Evolutionary conservation across 768 basidiomycete species (phyloP), one percentile per base, ranked within the genome.

Genomic region (Rhizopogon roseolus): DNA sequence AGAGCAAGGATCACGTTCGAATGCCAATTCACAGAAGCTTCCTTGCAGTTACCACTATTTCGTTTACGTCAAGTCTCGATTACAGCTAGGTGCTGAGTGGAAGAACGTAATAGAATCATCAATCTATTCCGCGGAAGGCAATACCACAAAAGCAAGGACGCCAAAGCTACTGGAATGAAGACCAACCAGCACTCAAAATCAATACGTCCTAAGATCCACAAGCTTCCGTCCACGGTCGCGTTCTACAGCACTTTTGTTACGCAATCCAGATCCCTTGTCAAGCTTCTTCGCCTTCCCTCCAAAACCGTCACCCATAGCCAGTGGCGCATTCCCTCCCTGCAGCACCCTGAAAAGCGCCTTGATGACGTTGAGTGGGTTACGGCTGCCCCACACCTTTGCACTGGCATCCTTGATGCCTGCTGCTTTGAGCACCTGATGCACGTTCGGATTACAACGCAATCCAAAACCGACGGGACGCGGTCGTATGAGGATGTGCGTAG

Each of bases 391-490:
- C 17, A 98, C 90, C 71, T 97, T 98, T 29, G 91, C 96, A 60
- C 90, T 93, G 41, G 90, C 79, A 71, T 99, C 96, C 68, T 92
- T 89, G 72, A 99, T 90, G 10, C 96, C 97, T 0, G 94, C 95
- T 0, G 94, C 93, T 60, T 91, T 90, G 63, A 95, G 78, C 40
- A 99, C 80, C 63, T 86, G 82, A 69, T 99, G 94, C 50, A 99
- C 72, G 63, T 85, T 81, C 1, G 93, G 94, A 62, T 95, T 93
- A 65, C 90, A 92, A 54, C 86, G 78, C 53, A 99, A 73, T 6
- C 97, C 97, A 67, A 98, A 98, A 2, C 97, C 97, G 65, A 91
- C 81, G 6, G 89, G 87, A 32, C 88, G 77, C 0, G 88, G 90
- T 25, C 96, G 81, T 62, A 98, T 70, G 58, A 90, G 79, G 58